Base-by-base conservation (phyloP, 768 basidiomycete species). In the Lactifluus subvellereus region DNA sequence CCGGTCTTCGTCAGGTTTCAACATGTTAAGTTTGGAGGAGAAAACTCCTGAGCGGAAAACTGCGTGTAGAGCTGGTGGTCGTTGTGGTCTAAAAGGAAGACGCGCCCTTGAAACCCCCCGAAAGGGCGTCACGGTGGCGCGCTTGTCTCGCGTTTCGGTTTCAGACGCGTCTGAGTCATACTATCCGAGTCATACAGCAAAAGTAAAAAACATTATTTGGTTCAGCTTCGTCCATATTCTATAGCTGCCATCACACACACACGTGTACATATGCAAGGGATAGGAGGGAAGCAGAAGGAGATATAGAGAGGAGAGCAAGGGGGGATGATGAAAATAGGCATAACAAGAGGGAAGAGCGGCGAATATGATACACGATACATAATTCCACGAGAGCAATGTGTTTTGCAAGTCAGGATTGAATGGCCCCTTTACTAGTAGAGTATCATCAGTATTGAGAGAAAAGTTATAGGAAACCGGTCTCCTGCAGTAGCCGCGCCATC, bases 401-500 rank as follows among this genome's bases (percentile, higher is more conserved):
- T 3, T 27, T 27, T 27, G 27, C 27, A 30, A 40, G 51, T 22
- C 37, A 22, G 42, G 20, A 18, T 35, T 35, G 38, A 52, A 22
- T 43, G 7, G n/a, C 57, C 48, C 35, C 38, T 20, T 42, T 49
- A 47, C 10, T 47, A 54, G 43, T 61, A 42, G 38, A 57, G 30
- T 43, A 27, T 27, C 18, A 63, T 47, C 47, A 54, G 33, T 9
- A 13, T 27, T 27, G 27, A 37, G n/a, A 35, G 27, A 49, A 14
- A 18, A 6, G 50, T 48, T 72, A 92, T 75, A 92, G 75, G 78
- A 94, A 94, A 47, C 91, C 91, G 62, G 89, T 91, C 74, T 94
- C 91, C 71, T 94, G 91, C 48, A 94, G 76, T 62, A 94, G 76
- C 53, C 91, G 80, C 9, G 91, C 91, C 92, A 97, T 95, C 80